These are phyloP conservation scores for Apiotrichum gracile DNA, from an alignment of 1,284 basidiomycete species.

Conservation along the genomic window DNA sequence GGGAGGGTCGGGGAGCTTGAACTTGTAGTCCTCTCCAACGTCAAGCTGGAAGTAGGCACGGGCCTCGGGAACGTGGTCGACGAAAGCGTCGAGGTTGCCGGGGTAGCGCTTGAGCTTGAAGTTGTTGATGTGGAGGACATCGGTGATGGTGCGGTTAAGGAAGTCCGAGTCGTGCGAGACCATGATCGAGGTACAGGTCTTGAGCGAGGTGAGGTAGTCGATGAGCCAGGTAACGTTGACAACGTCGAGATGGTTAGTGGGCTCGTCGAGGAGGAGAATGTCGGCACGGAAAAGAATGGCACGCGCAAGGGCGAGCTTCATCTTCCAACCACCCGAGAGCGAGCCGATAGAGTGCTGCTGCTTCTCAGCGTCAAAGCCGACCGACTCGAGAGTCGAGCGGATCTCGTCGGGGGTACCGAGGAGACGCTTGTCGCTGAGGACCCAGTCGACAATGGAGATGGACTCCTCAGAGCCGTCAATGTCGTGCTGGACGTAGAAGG, in stretches of 20 bases:
- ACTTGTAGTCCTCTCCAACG: conserved; percentile 90
- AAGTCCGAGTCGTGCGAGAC: conserved; percentile 98
- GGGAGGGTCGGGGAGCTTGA: conserved; percentile 92
- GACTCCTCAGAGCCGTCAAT: conserved; percentile 93
- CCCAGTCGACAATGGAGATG: conserved; percentile 84
- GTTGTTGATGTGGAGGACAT: conserved; percentile 97
- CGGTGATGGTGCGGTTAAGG: conserved; percentile 98
- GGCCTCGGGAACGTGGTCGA: conserved; percentile 90
- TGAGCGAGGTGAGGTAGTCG: conserved; percentile 84
- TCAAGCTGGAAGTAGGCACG: conserved; percentile 96
- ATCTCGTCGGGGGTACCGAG: conserved; percentile 64
- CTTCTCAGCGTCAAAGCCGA: conserved; percentile 84
- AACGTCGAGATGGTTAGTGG: conserved; percentile 96
- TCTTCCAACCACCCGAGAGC: conserved; percentile 99
- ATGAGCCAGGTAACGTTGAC: conserved; percentile 96
- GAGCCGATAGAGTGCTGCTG: conserved; percentile 81
- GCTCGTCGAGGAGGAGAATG: conserved; percentile 93
- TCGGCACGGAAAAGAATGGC: conserved; percentile 99
- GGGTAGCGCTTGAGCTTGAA: conserved; percentile 98
- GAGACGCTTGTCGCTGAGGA: conserved; percentile 78
- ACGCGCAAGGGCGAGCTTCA: conserved; percentile 98
- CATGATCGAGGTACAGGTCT: conserved; percentile 91
- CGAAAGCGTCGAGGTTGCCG: conserved; percentile 95
- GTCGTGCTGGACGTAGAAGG: conserved; percentile 98
- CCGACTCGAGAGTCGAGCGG: conserved; percentile 73